Evolutionary conservation across 1,139 yeast genomes (phyloP), one percentile per base, ranked within the genome.

Genomic region (Pichia sp.): DNA sequence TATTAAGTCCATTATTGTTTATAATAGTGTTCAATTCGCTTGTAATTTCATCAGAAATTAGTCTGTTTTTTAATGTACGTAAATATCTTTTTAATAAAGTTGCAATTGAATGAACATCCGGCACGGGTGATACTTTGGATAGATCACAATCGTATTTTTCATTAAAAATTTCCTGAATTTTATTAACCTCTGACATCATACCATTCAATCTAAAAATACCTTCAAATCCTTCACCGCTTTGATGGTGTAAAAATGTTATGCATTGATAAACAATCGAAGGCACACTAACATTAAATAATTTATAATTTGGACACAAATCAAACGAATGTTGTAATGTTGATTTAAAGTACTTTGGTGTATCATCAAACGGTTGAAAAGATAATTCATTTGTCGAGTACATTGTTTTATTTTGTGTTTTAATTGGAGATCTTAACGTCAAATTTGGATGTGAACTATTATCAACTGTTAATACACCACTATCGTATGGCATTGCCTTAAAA

Each of bases 141-240:
- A 93, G 71, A 63, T 90, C 90, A 49, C 88, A 72, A 66, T 91
- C 98, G 57, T 77, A 79, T 18, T 78, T 74, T 8, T 56, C 59
- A 53, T 67, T 67, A 55, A 90, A 93, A 47, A 73, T 74, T 43
- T 83, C 88, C 62, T 87, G 88, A 46, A 93, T 74, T 42, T 76
- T 79, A 53, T 87, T 79, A 29, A 93, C 88, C 47, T 84, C 76
- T 0, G 91, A 79, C 51, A 93, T 87, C 36, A 96, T 87, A 2
- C 99, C 99, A 67, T 95, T 88, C 53, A 91, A 73, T 57, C 99
- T 75, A 71, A 93, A 93, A 2, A 93, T 80, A 4, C 99, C 99
- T 65, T 91, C 96, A 67, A 89, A 96, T 57, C 79, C 80, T 22
- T 86, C 73, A 0, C 96, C 96, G 13, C 87, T 83, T 27, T 84